phyloP scores from a whole-genome alignment of 78 protist species.

The Paratrimastix pyriformis region DNA sequence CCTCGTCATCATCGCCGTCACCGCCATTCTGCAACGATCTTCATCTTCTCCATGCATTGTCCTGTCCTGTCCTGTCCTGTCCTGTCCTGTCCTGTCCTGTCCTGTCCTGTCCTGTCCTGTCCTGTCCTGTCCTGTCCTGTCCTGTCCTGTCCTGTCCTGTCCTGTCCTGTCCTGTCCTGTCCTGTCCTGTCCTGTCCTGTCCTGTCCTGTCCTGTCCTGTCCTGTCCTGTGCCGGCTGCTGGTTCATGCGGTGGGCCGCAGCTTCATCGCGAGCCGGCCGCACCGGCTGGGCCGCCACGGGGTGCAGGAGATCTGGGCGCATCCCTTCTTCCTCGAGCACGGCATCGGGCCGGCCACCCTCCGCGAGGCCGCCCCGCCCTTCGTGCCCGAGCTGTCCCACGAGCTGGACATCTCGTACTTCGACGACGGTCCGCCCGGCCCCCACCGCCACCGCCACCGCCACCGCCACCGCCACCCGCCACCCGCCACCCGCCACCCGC shows the following conservation, averaged over 20 bases:
- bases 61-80: not conserved
- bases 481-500: no score
- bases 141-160: not conserved
- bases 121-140: not conserved
- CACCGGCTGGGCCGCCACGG: not conserved
- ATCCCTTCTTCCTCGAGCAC: not conserved
- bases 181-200: not conserved
- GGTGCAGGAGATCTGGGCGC: not conserved
- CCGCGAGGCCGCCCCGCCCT: not conserved
- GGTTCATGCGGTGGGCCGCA: no score
- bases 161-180: not conserved
- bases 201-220: not conserved
- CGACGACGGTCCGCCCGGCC: no score
- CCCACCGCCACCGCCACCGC: no score
- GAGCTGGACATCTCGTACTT: constrained; percentile 4
- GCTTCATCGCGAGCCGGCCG: not conserved
- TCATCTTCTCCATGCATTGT: not conserved
- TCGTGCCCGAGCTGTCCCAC: not conserved
- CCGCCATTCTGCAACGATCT: no score
- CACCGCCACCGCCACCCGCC: no score
- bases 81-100: not conserved
- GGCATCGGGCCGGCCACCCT: not conserved
- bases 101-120: not conserved
- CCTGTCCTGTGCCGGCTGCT: no score
- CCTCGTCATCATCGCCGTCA: no score